Base-by-base conservation (phyloP, 2,329 filamentous ascomycete genomes). In the Cercospora brassicicola region DNA sequence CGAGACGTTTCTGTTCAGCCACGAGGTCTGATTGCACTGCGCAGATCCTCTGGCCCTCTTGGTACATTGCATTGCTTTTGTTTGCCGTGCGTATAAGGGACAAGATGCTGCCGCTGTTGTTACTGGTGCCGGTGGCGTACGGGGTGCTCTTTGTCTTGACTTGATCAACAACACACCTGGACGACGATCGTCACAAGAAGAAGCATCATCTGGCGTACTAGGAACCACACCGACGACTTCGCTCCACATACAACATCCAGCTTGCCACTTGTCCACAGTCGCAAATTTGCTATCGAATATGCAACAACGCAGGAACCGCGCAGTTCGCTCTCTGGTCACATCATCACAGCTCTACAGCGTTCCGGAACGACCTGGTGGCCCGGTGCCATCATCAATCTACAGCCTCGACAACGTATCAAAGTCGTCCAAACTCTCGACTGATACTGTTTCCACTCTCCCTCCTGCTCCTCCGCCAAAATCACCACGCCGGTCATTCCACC, bases 141-240 rank as follows among this genome's bases (percentile, higher is more conserved):
- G 67, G 62, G 26, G 67, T 64, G 26, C 67, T 68, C 26, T 68
- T 65, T 53, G 67, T 66, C 59, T 68, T 68, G 63, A 68, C 67
- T 51, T 68, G 67, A 68, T 51, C 31, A 53, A 23, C 23, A 63
- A 13, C 33, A 57, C 8, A 36, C 36, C 31, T 42, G 10, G 18
- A 59, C 51, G 26, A 64, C 30, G 7, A 36, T 42, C 51, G 8
- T 18, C 48, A 57, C 11, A 20, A 33, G 28, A n/a, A 45, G 20
- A n/a, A 39, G 51, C 28, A 15, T 10, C 26, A 23, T 15, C 23
- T 9, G 55, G 15, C 55, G 28, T 31, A 33, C 55, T 36, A 8
- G 18, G 3, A 20, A 13, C n/a, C 42, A 51, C 60, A 62, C 28
- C 42, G 33, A 28, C 39, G 28, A 30, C 23, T 53, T 13, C 20